Conservation (phyloP, 768 basidiomycete species). For the Lactarius indigo region DNA sequence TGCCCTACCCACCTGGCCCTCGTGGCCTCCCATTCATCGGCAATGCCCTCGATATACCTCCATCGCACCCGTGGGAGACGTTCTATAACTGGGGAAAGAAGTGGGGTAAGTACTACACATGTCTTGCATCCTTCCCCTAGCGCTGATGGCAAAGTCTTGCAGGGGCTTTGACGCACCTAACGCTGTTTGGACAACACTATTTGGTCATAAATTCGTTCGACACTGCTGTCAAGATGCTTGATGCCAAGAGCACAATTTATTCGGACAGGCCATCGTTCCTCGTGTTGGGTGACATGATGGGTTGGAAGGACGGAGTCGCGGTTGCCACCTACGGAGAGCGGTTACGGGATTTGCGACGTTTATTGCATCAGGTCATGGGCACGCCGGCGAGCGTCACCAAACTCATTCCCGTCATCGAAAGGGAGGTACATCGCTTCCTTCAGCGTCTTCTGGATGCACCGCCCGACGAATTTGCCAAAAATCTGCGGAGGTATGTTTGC, state of each 20-base stretch:
- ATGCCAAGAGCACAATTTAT: constrained; percentile 45
- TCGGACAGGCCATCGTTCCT: constrained; percentile 47
- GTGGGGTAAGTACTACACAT: not conserved
- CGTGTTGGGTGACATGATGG: constrained; percentile 51
- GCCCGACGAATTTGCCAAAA: constrained; percentile 9
- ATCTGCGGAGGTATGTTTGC: constrained; percentile 9
- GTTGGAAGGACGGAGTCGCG: constrained; percentile 40
- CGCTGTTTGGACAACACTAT: constrained; percentile 39
- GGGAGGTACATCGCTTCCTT: constrained; percentile 20
- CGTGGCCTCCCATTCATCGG: not conserved
- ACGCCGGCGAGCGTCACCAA: constrained; percentile 7
- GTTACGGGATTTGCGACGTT: constrained; percentile 43
- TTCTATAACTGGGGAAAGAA: not conserved
- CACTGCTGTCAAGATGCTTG: constrained; percentile 42
- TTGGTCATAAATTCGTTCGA: constrained; percentile 46
- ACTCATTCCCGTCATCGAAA: constrained; percentile 12
- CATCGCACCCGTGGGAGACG: not conserved
- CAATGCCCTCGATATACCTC: not conserved
- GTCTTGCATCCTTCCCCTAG: not conserved
- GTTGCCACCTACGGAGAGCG: constrained; percentile 42
- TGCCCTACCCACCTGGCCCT: not conserved
- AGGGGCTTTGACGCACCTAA: constrained; percentile 21
- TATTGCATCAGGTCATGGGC: constrained; percentile 43
- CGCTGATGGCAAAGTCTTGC: not conserved
- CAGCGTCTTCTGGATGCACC: constrained; percentile 9